Percentiles rank a stretch among this genome's conserved stretches.
Evolutionary conservation across 495 filamentous ascomycete species (phyloP).

Genomic region (Delitschia confertaspora): DNA sequence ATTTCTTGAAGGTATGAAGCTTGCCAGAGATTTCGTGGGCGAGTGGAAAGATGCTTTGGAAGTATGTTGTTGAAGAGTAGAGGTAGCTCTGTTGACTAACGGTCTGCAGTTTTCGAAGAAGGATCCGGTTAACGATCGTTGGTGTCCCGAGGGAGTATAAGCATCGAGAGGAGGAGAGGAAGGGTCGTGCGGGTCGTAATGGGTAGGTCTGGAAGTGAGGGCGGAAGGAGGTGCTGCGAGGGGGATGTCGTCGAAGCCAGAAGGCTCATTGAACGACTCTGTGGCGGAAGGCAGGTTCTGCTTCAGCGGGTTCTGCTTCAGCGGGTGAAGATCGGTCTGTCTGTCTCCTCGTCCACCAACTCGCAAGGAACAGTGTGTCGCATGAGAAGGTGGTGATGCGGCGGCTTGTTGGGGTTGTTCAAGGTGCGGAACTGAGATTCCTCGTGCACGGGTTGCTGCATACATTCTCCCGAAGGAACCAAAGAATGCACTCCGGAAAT

Average conservation of each 20-base stretch:
- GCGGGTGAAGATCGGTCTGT: slow-evolving; percentile 8
- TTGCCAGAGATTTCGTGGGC: slow-evolving; percentile 22
- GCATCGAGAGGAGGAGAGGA: slow-evolving; percentile 11
- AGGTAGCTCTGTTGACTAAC: slow-evolving; percentile 17
- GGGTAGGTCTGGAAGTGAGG: slow-evolving; percentile 19
- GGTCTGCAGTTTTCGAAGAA: slow-evolving; percentile 27
- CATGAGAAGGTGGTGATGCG: slow-evolving; percentile 16
- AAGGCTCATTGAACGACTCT: not conserved
- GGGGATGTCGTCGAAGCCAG: slow-evolving; percentile 18
- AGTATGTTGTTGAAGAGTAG: slow-evolving; percentile 24
- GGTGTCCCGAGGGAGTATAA: slow-evolving; percentile 12
- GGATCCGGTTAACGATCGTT: slow-evolving; percentile 21
- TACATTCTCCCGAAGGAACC: no score
- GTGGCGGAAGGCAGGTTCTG: slow-evolving; percentile 7
- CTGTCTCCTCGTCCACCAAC: slow-evolving; percentile 2
- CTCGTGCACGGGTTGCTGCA: slow-evolving; percentile 8
- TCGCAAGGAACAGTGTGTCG: slow-evolving; percentile 20
- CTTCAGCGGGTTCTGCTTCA: slow-evolving; percentile 14
- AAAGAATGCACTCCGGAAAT: no score
- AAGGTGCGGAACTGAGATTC: slow-evolving; percentile 7
- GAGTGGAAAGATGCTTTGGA: slow-evolving; percentile 22
- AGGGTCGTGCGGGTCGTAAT: slow-evolving; percentile 20
- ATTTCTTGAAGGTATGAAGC: slow-evolving; percentile 23
- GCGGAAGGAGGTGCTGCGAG: slow-evolving; percentile 24
- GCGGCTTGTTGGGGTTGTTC: no score